phyloP scores from a whole-genome alignment of 2,329 filamentous ascomycete genomes.

The Penicillium sp. region DNA sequence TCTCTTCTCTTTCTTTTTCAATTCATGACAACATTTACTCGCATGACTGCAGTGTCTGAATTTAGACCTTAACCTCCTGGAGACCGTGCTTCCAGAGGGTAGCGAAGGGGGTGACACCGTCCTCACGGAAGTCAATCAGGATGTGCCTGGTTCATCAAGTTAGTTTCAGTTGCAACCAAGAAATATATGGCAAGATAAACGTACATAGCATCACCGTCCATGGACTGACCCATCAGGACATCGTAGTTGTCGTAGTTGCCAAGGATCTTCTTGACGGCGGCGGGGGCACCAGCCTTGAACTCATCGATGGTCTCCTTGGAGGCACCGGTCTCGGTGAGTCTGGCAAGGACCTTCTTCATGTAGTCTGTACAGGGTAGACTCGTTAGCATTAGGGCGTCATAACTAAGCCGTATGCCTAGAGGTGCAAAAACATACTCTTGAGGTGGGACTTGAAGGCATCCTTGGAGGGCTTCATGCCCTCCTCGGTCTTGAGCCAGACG shows the following conservation, averaged over 20 bases:
- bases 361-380: no score
- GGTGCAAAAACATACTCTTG: constrained; percentile 70
- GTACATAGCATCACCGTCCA: constrained; percentile 89
- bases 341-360: no score
- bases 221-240: constrained; percentile 83
- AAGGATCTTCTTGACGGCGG: constrained; percentile 73
- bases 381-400: constrained; percentile 45
- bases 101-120: constrained; percentile 81
- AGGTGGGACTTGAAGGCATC: constrained; percentile 73
- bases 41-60: no score
- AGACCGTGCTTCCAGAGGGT: constrained; percentile 94
- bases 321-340: no score
- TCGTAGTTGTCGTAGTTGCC: constrained; percentile 94
- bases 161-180: background rate
- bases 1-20: no score
- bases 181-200: constrained; percentile 35
- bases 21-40: constrained; percentile 13
- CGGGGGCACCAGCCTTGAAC: no score
- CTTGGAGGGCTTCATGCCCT: constrained; percentile 55
- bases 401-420: no score
- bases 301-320: no score
- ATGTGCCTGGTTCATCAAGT: constrained; percentile 59
- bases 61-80: constrained; percentile 85
- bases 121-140: constrained; percentile 95
- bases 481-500: constrained; percentile 46